A percentile compares a stretch with the other conserved stretches of the same genome.
Conservation (phyloP, 164 flowering plant species). For the Stephania japonica region DNA sequence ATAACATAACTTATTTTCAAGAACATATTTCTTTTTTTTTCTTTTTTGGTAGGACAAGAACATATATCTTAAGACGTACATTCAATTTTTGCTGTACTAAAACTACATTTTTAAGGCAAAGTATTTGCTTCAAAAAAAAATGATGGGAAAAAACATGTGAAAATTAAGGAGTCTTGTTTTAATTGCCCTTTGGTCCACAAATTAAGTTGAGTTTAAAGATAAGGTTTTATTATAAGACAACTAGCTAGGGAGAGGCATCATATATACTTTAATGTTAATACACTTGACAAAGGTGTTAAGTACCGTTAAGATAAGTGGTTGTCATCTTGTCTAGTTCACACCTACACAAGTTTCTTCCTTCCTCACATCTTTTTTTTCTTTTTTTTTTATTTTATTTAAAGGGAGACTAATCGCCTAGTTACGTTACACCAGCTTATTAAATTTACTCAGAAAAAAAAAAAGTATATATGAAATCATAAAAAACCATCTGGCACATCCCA, state of each 20-base stretch:
- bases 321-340: background rate
- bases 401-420: no score
- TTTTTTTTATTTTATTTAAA: no score
- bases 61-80: background rate
- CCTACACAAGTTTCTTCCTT: conserved; percentile 1
- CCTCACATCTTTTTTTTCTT: background rate
- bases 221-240: background rate
- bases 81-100: background rate
- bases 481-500: no score
- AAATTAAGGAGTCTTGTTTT: background rate
- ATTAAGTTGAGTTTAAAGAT: background rate
- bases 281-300: background rate
- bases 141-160: background rate
- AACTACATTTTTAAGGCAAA: background rate
- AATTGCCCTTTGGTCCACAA: background rate
- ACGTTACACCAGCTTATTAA: no score
- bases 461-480: no score
- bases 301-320: background rate
- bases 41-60: no score
- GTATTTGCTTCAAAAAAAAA: background rate
- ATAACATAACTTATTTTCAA: background rate
- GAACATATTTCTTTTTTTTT: background rate
- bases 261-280: background rate
- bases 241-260: background rate
- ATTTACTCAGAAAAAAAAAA: no score